These are phyloP conservation scores for Trypanosoma brucei DNA, from an alignment of 208 protist genomes.

Conservation along the genomic window DNA sequence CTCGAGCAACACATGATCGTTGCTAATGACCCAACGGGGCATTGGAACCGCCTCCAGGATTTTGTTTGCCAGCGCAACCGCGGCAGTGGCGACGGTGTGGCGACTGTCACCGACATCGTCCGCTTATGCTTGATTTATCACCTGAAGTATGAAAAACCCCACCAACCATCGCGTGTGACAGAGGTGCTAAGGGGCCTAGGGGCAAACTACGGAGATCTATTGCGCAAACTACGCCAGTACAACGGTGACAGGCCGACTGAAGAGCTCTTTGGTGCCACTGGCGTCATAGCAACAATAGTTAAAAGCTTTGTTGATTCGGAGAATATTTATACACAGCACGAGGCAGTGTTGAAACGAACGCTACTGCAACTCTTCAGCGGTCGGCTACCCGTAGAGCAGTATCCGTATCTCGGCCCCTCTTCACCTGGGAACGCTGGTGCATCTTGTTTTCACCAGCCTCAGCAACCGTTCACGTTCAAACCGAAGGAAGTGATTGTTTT, in stretches of 20 bases:
- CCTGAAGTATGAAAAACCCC: conserved; percentile 64
- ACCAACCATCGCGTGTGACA: conserved; percentile 25
- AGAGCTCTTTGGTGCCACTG: conserved; percentile 82
- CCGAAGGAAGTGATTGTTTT: conserved; percentile 69
- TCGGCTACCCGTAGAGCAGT: conserved; percentile 34
- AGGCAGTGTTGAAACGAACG: conserved; percentile 85
- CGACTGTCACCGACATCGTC: conserved; percentile 38
- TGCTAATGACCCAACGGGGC: conserved; percentile 46
- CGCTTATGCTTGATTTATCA: conserved; percentile 83
- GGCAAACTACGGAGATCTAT: conserved; percentile 29
- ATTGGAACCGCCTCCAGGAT: conserved; percentile 62
- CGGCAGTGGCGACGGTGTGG: conserved; percentile 11
- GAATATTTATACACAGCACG: conserved; percentile 98
- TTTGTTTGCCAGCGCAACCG: conserved; percentile 26
- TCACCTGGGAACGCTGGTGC: conserved; percentile 17
- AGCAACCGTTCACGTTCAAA: conserved; percentile 20
- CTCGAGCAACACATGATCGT: conserved; percentile 95
- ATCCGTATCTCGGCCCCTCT: conserved; percentile 49
- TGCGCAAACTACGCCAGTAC: conserved; percentile 64
- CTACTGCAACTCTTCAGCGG: conserved; percentile 74
- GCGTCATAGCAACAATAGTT: conserved; percentile 81
- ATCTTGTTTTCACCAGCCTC: conserved; percentile 18
- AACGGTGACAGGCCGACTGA: conserved; percentile 51
- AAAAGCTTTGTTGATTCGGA: conserved; percentile 82
- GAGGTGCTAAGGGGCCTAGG: conserved; percentile 38